These are phyloP conservation scores for Wickerhamomyces queroliae DNA, from an alignment of 805 yeast genomes.

Conservation along the genomic window DNA sequence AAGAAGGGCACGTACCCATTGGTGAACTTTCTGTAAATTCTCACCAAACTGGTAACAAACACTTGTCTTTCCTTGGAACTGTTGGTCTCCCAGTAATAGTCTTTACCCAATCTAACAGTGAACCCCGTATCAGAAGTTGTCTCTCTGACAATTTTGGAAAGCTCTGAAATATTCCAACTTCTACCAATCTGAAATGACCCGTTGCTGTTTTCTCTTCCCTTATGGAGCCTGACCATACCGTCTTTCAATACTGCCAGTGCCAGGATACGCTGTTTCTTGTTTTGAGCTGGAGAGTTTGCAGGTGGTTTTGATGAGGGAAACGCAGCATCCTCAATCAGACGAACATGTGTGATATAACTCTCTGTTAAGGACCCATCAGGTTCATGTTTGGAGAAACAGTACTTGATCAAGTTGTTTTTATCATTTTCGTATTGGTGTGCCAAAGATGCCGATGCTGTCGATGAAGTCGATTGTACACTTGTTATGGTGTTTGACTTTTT, in stretches of 20 bases:
- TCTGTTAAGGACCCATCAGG: conserved; percentile 39
- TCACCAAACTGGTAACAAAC: conserved; percentile 47
- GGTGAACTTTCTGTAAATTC: conserved; percentile 48
- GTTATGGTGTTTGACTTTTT: conserved; percentile 26
- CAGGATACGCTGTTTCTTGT: conserved; percentile 57
- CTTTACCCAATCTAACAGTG: conserved; percentile 58
- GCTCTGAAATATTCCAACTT: conserved; percentile 81
- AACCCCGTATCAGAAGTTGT: conserved; percentile 49
- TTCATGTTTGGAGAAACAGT: conserved; percentile 43
- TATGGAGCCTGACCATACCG: conserved; percentile 71
- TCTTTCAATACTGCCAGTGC: conserved; percentile 52
- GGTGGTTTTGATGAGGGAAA: conserved; percentile 71
- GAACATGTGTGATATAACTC: conserved; percentile 69
- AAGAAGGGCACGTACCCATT: conserved; percentile 49
- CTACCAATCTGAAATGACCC: conserved; percentile 84
- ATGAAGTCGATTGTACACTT: conserved; percentile 22
- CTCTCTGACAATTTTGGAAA: conserved; percentile 52
- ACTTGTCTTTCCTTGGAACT: conserved; percentile 52
- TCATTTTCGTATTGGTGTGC: conserved; percentile 58
- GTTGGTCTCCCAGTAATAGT: conserved; percentile 77
- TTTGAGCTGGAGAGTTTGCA: conserved; percentile 34
- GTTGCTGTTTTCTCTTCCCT: conserved; percentile 76
- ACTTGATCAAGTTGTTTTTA: conserved; percentile 38
- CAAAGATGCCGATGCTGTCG: conserved; percentile 27
- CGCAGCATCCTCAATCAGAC: conserved; percentile 68